Base-by-base conservation (phyloP, 306 rosid genomes). In the Trifolium subterraneum region DNA sequence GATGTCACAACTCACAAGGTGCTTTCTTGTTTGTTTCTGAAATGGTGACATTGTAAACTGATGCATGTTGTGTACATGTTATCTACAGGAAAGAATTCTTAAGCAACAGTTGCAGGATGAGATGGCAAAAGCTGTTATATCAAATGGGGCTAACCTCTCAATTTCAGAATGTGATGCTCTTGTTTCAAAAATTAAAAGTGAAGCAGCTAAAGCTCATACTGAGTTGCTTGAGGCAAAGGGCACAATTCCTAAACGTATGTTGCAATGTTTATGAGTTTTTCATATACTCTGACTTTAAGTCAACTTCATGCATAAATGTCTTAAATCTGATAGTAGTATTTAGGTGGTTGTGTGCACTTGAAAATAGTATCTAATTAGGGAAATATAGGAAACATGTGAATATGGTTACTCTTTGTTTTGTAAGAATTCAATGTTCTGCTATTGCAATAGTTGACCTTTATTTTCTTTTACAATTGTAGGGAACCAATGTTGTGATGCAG, bases 111-210 rank as follows among this genome's bases (percentile, higher is more conserved):
- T 84, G 50, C 75, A 65, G 44, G 47, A 78, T 52, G 74, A 90
- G 78, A 47, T 81, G 60, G 86, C 79, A 22, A 77, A 81, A 73
- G 83, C 84, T 56, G 14, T 82, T 60, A 10, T 77, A 31, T 70
- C 74, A 10, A 71, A 78, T 36, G 87, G 66, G 19, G 60, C 44
- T n/a, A 72, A 69, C 20, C 71, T 61, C 62, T 25, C 65, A 20
- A 64, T 31, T 61, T 61, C 42, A 15, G 22, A 31, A 33, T 18
- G 22, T 58, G 64, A 25, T 23, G 64, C 64, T 58, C 35, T 23
- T 58, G 1, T 58, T 29, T n/a, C 22, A 31, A 31, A 33, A 10
- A 61, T 61, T 14, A 61, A 61, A 61, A 31, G 42, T 31, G 66
- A 61, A 14, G 41, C 41, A 31, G 22, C 44, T 13, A 61, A 61